Conservation (phyloP, 2,329 filamentous ascomycete species). For the Drechslerella dactyloides region DNA sequence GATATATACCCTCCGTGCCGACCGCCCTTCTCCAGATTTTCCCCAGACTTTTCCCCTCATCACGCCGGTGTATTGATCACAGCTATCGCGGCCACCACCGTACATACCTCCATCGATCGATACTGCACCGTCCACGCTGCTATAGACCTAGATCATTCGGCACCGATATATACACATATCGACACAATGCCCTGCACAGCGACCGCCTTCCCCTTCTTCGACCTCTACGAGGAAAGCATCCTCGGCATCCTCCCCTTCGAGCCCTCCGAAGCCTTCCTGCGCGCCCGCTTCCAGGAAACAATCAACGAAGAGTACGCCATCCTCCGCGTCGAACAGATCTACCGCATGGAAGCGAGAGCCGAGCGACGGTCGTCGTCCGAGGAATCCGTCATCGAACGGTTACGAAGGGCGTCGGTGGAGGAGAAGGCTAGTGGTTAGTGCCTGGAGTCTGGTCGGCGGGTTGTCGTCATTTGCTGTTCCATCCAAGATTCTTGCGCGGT, state of each 20-base stretch:
- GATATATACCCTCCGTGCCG: no score
- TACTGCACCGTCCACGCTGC: no score
- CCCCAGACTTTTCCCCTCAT: not conserved
- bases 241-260: conserved; percentile 24
- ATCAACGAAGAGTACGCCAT: conserved; percentile 46
- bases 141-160: no score
- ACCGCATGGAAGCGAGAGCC: conserved; percentile 12
- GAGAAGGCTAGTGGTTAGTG: no score
- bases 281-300: conserved; percentile 31
- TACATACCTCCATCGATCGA: no score
- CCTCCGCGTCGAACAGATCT: conserved; percentile 26
- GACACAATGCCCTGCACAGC: conserved; percentile 29
- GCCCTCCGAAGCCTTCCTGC: conserved; percentile 25
- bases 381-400: conserved; percentile 27
- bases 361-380: not conserved
- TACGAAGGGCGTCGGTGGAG: conserved; percentile 13
- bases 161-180: not conserved
- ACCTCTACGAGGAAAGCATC: conserved; percentile 44
- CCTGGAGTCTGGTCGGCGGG: no score
- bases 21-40: not conserved
- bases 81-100: no score
- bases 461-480: no score
- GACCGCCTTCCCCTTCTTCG: conserved; percentile 42
- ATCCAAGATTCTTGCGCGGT: no score
- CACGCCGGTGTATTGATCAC: no score